These are phyloP conservation scores for Emericellopsis cladophorae DNA, from an alignment of 2,329 filamentous ascomycete species.

Conservation along the genomic window DNA sequence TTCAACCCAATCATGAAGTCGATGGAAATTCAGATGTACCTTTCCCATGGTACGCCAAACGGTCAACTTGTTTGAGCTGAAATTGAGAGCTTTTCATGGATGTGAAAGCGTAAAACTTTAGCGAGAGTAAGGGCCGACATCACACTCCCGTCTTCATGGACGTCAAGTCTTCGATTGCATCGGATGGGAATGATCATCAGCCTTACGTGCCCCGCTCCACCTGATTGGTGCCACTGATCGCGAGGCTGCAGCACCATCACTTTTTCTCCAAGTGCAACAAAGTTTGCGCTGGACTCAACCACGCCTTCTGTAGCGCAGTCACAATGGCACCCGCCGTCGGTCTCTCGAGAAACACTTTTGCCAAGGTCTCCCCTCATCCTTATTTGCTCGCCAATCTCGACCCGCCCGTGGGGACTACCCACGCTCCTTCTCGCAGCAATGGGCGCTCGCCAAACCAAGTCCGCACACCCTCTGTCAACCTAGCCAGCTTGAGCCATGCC, in stretches of 20 bases:
- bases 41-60: neutral
- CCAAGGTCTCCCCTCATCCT: slow-evolving; percentile 77
- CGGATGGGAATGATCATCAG: too few relatives aligned
- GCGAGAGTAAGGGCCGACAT: neutral
- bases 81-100: neutral
- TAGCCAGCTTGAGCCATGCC: slow-evolving; percentile 74
- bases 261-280: neutral
- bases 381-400: slow-evolving; percentile 85
- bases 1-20: neutral
- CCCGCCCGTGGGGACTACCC: slow-evolving; percentile 31
- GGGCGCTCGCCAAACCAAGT: slow-evolving; percentile 60
- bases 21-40: neutral
- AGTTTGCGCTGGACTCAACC: neutral
- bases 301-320: neutral
- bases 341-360: slow-evolving; percentile 58
- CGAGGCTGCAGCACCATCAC: neutral
- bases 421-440: slow-evolving; percentile 58
- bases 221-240: neutral
- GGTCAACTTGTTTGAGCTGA: neutral
- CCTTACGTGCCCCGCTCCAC: neutral
- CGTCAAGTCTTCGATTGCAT: neutral
- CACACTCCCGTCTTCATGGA: neutral
- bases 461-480: slow-evolving; percentile 64
- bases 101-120: neutral
- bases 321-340: slow-evolving; percentile 21